A percentile compares a stretch with the other conserved stretches of the same genome.
Conservation (phyloP, 148 eudicot genomes). For the Persicaria tinctoria region DNA sequence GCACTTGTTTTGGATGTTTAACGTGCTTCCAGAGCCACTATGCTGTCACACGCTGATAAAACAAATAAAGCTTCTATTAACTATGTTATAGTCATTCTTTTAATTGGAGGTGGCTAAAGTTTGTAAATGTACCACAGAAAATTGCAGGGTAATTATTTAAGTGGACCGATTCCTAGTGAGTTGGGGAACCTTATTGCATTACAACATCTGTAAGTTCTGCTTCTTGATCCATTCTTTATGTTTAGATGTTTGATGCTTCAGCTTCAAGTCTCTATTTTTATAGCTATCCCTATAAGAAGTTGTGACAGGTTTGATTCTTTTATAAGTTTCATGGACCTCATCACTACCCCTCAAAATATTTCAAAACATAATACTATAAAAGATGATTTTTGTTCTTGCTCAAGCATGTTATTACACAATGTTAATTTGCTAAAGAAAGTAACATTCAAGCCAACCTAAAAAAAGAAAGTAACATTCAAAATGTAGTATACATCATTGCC, state of each 20-base stretch:
- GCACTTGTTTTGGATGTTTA: neutral
- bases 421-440: neutral
- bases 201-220: conserved; percentile 61
- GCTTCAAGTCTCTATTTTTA: neutral
- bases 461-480: neutral
- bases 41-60: neutral
- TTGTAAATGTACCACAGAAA: conserved; percentile 33
- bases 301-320: conserved; percentile 1
- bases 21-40: conserved; percentile 3
- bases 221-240: neutral
- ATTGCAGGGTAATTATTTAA: conserved; percentile 84
- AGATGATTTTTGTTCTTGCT: neutral
- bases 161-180: conserved; percentile 66
- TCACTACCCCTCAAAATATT: neutral
- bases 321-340: conserved; percentile 2
- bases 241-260: neutral
- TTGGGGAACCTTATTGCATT: conserved; percentile 74
- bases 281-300: neutral
- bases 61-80: neutral
- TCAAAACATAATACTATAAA: neutral
- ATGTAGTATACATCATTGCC: neutral
- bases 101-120: neutral
- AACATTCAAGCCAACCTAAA: too few relatives aligned
- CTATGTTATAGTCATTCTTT: conserved; percentile 4
- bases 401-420: neutral